Evolutionary conservation across 1,139 yeast genomes (phyloP).

Genomic region (Yamadazyma siamensis): DNA sequence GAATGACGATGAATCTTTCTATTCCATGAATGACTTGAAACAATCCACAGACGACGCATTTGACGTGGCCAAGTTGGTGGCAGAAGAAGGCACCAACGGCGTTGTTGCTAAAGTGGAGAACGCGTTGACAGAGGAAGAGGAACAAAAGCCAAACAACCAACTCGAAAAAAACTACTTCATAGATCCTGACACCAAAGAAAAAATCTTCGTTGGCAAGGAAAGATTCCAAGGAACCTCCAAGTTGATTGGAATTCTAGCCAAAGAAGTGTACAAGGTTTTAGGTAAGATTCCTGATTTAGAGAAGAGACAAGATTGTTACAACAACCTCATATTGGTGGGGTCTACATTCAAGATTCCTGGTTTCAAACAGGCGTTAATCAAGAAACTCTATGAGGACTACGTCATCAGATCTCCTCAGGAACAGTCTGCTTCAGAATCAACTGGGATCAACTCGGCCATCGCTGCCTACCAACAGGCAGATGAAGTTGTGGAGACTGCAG

Average conservation of each 20-base stretch:
- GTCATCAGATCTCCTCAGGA: conserved; percentile 40
- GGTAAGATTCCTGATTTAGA: conserved; percentile 59
- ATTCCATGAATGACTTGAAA: conserved; percentile 49
- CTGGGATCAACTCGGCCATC: conserved; percentile 39
- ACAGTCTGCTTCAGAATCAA: conserved; percentile 20
- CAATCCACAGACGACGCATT: conserved; percentile 58
- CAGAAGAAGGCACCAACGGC: conserved; percentile 40
- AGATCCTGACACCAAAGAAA: conserved; percentile 52
- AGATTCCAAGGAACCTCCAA: conserved; percentile 75
- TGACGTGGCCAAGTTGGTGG: conserved; percentile 88
- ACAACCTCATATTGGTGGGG: conserved; percentile 77
- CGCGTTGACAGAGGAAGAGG: conserved; percentile 26
- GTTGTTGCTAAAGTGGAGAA: conserved; percentile 19
- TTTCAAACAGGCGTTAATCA: conserved; percentile 65
- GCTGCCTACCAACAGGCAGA: conserved; percentile 45
- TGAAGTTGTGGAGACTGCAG: conserved; percentile 26
- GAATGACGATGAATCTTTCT: conserved; percentile 55
- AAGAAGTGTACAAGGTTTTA: conserved; percentile 52
- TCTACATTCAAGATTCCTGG: conserved; percentile 74
- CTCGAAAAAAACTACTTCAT: conserved; percentile 64
- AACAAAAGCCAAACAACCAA: conserved; percentile 51
- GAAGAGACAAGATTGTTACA: conserved; percentile 83
- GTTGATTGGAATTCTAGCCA: conserved; percentile 53
- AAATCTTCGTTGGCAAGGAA: conserved; percentile 72
- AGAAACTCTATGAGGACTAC: conserved; percentile 57